phyloP scores from a whole-genome alignment of 2,329 filamentous ascomycete genomes.

The Nemania sp. region DNA sequence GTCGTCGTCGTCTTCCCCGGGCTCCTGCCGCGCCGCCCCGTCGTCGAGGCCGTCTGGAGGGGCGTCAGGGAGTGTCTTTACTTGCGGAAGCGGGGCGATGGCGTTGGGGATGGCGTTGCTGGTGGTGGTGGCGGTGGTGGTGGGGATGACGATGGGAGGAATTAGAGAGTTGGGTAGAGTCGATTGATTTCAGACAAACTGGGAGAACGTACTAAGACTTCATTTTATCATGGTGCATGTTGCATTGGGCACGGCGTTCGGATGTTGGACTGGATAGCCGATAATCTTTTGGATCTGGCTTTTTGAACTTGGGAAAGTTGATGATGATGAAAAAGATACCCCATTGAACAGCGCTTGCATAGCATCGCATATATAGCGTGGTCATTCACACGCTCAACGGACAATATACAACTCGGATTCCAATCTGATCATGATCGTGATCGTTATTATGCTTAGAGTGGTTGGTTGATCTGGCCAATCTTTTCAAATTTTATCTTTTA shows the following conservation, averaged over 20 bases:
- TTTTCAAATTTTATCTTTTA: no score
- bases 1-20: conserved; percentile 94
- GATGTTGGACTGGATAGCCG: not conserved
- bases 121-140: conserved; percentile 4
- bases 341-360: conserved; percentile 2
- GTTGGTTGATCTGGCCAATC: not conserved
- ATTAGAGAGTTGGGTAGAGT: not conserved
- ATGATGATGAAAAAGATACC: no score
- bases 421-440: not conserved
- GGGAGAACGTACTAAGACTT: not conserved
- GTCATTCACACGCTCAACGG: not conserved
- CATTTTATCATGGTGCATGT: not conserved
- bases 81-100: conserved; percentile 13
- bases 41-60: conserved; percentile 89
- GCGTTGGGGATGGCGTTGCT: conserved; percentile 30
- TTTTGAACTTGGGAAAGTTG: conserved; percentile 1
- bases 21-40: conserved; percentile 71
- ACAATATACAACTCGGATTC: conserved; percentile 3
- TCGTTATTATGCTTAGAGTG: not conserved
- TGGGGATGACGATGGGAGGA: not conserved
- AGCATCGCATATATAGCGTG: not conserved
- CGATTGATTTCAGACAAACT: not conserved
- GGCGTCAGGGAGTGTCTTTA: conserved; percentile 82
- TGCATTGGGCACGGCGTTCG: conserved; percentile 10
- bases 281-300: not conserved